phyloP scores from a whole-genome alignment of 2,329 filamentous ascomycete species.

The Xylariales sp. region DNA sequence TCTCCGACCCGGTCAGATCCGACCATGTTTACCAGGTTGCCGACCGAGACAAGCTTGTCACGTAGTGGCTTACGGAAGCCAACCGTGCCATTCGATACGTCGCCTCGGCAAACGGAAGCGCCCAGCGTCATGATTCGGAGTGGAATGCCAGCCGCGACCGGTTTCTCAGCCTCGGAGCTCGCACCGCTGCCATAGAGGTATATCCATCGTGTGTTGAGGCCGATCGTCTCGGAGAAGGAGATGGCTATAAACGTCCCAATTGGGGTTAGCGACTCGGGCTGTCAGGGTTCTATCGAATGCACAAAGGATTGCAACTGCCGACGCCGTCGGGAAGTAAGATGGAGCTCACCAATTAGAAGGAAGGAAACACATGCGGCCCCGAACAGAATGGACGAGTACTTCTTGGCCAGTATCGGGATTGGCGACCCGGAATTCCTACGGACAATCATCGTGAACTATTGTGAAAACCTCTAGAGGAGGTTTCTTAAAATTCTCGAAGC shows the following conservation, averaged over 20 bases:
- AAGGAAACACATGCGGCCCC: constrained; percentile 1
- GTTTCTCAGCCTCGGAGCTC: neutral
- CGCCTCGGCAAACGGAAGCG: constrained; percentile 20
- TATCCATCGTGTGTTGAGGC: constrained; percentile 2
- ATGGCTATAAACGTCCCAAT: neutral
- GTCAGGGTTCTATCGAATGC: neutral
- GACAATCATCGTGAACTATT: too few species aligned
- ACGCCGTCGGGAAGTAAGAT: neutral
- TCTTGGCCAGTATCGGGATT: constrained; percentile 2
- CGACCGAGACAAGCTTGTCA: constrained; percentile 20
- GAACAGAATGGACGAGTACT: constrained; percentile 1
- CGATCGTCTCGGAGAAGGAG: constrained; percentile 1
- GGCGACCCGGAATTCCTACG: too few species aligned
- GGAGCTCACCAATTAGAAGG: constrained; percentile 5
- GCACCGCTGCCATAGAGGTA: neutral
- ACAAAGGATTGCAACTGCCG: neutral
- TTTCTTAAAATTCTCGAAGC: too few species aligned
- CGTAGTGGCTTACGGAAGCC: constrained; percentile 23
- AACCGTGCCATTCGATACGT: constrained; percentile 17
- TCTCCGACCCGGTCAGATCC: constrained; percentile 21
- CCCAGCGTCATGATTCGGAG: constrained; percentile 23
- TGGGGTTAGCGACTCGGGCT: constrained; percentile 1
- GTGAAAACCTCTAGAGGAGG: too few species aligned
- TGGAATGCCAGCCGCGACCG: constrained; percentile 13
- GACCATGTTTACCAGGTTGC: constrained; percentile 23